A percentile compares a stretch with the other conserved stretches of the same genome.
These are phyloP conservation scores for Arabis alpina DNA, from an alignment of 345 rosid species.

Conservation along the genomic window DNA sequence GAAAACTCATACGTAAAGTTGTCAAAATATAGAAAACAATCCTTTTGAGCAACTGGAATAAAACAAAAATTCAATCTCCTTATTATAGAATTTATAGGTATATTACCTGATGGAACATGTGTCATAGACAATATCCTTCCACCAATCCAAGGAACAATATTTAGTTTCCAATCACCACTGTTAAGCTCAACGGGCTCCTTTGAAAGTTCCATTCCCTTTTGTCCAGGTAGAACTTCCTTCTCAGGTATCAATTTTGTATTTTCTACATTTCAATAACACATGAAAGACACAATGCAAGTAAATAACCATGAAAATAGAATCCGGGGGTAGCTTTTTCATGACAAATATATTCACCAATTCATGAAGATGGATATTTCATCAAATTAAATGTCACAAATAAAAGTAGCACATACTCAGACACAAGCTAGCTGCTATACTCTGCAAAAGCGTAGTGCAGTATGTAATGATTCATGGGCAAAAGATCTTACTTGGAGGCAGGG, in stretches of 20 bases:
- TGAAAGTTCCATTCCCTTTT: slow-evolving; percentile 70
- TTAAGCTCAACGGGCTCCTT: slow-evolving; percentile 62
- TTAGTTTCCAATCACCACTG: slow-evolving; percentile 71
- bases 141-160: slow-evolving; percentile 93
- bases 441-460: no score
- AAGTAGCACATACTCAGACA: no score
- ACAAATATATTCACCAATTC: slow-evolving; percentile 5
- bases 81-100: not conserved
- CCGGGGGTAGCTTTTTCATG: not conserved
- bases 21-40: not conserved
- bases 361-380: not conserved
- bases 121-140: slow-evolving; percentile 92
- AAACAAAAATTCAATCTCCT: not conserved
- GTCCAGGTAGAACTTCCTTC: slow-evolving; percentile 57
- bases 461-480: not conserved
- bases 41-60: not conserved
- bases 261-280: slow-evolving; percentile 52
- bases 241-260: slow-evolving; percentile 60
- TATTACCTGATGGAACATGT: slow-evolving; percentile 84
- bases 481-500: not conserved
- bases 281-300: not conserved
- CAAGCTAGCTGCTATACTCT: no score
- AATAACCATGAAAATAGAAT: slow-evolving; percentile 2
- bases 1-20: not conserved
- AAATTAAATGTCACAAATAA: not conserved